Conservation (phyloP, 495 filamentous ascomycete species). For the Penicillium nucicola region DNA sequence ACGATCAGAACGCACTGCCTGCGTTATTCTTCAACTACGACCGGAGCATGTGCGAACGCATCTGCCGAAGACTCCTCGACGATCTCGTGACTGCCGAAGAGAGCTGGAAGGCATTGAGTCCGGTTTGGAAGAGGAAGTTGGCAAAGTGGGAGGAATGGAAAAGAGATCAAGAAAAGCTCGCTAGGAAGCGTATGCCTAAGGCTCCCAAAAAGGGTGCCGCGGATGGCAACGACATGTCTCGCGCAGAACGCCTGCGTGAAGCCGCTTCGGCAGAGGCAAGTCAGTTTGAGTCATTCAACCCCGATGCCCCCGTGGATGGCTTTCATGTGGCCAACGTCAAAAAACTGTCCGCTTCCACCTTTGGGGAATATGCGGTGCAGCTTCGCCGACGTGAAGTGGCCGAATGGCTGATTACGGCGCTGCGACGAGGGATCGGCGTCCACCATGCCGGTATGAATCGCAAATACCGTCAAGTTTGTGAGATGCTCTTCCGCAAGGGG, state of each 20-base stretch:
- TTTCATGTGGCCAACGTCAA: conserved; percentile 65
- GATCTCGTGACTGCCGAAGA: conserved; percentile 53
- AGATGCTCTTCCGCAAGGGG: conserved; percentile 65
- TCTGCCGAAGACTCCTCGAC: conserved; percentile 43
- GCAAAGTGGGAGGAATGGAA: conserved; percentile 51
- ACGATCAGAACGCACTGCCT: conserved; percentile 62
- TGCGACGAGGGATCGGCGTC: conserved; percentile 66
- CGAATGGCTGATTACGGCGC: conserved; percentile 47
- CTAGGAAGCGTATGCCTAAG: conserved; percentile 18
- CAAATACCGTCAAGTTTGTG: conserved; percentile 62
- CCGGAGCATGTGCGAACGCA: conserved; percentile 56
- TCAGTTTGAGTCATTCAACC: conserved; percentile 60
- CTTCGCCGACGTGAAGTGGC: conserved; percentile 43
- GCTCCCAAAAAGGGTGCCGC: conserved; percentile 33
- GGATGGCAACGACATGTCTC: conserved; percentile 42
- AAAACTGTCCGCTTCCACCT: conserved; percentile 49
- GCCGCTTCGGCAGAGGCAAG: conserved; percentile 49
- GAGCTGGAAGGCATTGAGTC: conserved; percentile 51
- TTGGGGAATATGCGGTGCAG: conserved; percentile 44
- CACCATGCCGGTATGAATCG: conserved; percentile 80
- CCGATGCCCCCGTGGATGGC: conserved; percentile 54
- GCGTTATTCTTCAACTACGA: conserved; percentile 79
- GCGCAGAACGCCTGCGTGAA: conserved; percentile 52
- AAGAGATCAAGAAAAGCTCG: conserved; percentile 26
- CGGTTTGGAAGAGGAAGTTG: conserved; percentile 58